A percentile compares a stretch with the other conserved stretches of the same genome.
These are phyloP conservation scores for Cladosporium sp. DNA, from an alignment of 2,329 filamentous ascomycete genomes.

Conservation along the genomic window DNA sequence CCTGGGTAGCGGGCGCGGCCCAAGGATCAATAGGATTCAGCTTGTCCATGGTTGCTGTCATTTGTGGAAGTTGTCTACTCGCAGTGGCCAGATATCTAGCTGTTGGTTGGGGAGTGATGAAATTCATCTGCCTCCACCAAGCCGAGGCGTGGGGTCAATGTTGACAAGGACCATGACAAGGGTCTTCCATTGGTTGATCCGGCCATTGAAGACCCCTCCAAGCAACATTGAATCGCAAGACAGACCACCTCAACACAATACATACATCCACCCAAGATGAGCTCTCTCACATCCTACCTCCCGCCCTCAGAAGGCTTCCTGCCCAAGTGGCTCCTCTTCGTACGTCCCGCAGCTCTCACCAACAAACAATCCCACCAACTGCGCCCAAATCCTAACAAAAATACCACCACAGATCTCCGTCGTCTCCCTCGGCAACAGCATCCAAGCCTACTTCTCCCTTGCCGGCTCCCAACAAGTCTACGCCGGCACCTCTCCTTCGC, in stretches of 20 bases:
- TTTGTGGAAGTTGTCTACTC: background rate
- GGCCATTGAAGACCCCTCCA: background rate
- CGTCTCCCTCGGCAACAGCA: slow-evolving; percentile 78
- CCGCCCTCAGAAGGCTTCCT: slow-evolving; percentile 53
- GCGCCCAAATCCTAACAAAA: slow-evolving; percentile 19
- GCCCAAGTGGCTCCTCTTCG: slow-evolving; percentile 66
- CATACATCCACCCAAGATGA: background rate
- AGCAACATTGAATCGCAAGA: background rate
- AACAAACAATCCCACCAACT: slow-evolving; percentile 2
- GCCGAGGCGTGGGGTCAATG: slow-evolving; percentile 5
- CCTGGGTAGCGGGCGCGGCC: slow-evolving; percentile 35
- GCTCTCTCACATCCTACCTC: slow-evolving; percentile 40
- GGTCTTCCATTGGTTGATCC: background rate
- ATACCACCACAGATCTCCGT: slow-evolving; percentile 66
- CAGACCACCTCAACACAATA: background rate
- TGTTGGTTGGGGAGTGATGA: background rate
- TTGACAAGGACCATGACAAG: background rate
- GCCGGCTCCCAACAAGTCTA: slow-evolving; percentile 87
- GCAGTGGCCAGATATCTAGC: background rate
- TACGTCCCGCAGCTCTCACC: slow-evolving; percentile 40
- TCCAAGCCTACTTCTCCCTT: slow-evolving; percentile 80
- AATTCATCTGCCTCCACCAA: background rate
- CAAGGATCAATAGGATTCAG: slow-evolving; percentile 28
- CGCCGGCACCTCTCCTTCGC: slow-evolving; percentile 59
- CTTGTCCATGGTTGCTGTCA: slow-evolving; percentile 20